Base-by-base conservation (phyloP, 148 eudicot genomes). In the Gaultheria prostrata region DNA sequence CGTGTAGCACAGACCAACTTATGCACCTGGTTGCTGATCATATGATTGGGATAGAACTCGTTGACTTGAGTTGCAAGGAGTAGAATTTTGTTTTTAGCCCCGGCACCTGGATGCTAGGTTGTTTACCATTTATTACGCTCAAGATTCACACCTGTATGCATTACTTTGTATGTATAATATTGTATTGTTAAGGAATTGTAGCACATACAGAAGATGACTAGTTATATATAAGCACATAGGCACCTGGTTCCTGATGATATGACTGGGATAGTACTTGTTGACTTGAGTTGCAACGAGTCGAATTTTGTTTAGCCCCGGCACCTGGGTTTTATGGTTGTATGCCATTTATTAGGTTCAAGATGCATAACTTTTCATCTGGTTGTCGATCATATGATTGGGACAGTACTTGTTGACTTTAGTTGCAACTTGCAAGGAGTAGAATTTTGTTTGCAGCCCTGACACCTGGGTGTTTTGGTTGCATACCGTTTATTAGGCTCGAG, bases 1-100 rank as follows among this genome's bases (percentile, higher is more conserved):
- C 10, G 32, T 46, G 32, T 45, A 3, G 11, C 30, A 13, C 50
- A 49, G 21, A 76, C 56, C 35, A 76, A 49, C 33, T 76, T 48
- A 48, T 49, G 79, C 39, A 26, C 35, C 56, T 76, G 21, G 30
- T 21, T 21, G 15, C 71, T 24, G 71, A 65, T 46, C 21, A 72
- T 14, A 6, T 33, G 48, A 33, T 72, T 72, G 35, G 18, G 28
- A 45, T 74, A 74, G 30, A 21, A 46, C n/a, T 76, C 28, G 79
- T 76, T 48, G 57, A 76, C 50, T 76, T 76, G 79, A 76, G 78
- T 65, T 65, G 53, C 26, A n/a, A 46, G 59, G 35, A 76, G 35
- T 49, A 49, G 11, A n/a, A 1, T 76, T 76, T 48, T 26, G 56
- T 45, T 46, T 45, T 46, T 45, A 45, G 51, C 30, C n/a, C 9